phyloP scores from a whole-genome alignment of 1,284 basidiomycete species.

The Cutaneotrichosporon sp. region DNA sequence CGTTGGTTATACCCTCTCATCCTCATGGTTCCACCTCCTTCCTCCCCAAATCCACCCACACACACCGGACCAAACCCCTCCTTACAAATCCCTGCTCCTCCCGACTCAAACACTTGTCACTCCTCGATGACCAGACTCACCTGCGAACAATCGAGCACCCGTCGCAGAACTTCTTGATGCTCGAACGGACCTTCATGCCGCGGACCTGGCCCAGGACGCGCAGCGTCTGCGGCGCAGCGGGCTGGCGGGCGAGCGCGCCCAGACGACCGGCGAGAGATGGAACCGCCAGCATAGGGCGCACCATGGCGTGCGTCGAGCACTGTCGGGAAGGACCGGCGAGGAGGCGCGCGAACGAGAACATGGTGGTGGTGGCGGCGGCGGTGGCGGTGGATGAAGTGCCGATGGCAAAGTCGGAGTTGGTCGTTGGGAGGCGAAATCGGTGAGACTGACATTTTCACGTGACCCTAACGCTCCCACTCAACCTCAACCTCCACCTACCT shows the following conservation, averaged over 20 bases:
- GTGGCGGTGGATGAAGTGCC: neutral
- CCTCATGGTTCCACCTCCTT: neutral
- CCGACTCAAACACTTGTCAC: neutral
- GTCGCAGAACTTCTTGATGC: constrained; percentile 89
- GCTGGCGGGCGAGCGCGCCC: constrained; percentile 6
- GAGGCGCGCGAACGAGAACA: constrained; percentile 18
- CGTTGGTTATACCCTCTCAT: no score
- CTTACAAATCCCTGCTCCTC: neutral
- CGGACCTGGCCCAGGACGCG: constrained; percentile 50
- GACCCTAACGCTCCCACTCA: neutral
- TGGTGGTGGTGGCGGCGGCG: neutral
- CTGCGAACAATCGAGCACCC: constrained; percentile 77
- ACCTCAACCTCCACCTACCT: neutral
- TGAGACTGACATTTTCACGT: constrained; percentile 8
- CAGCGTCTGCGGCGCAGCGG: constrained; percentile 21
- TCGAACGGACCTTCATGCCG: constrained; percentile 95
- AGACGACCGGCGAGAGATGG: constrained; percentile 9
- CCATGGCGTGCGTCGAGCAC: constrained; percentile 20
- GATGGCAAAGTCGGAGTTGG: constrained; percentile 2
- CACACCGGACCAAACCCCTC: neutral
- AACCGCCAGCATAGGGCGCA: constrained; percentile 11
- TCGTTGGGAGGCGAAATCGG: constrained; percentile 4
- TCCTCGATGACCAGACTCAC: constrained; percentile 30
- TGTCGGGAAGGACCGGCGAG: constrained; percentile 22
- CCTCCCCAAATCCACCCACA: neutral